These are phyloP conservation scores for Trametes pubescens DNA, from an alignment of 1,284 basidiomycete species.

Conservation along the genomic window DNA sequence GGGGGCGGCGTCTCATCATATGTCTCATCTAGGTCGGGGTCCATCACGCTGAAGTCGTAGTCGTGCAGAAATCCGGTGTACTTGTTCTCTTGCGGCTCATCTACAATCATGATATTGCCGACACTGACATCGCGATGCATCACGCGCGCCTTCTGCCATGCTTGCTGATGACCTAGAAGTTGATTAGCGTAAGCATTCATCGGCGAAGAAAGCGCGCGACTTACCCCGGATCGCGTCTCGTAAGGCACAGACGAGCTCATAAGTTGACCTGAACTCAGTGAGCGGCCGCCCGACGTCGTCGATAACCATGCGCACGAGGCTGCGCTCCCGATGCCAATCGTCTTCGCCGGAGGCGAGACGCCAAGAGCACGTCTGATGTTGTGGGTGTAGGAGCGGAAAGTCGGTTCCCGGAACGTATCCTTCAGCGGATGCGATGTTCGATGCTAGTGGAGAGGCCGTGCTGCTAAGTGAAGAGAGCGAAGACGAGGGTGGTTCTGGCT, in stretches of 20 bases:
- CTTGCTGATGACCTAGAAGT: conserved; percentile 15
- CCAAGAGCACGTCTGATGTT: conserved; percentile 22
- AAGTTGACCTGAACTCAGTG: conserved; percentile 15
- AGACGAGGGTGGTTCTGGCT: no score
- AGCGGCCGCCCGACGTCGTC: conserved; percentile 21
- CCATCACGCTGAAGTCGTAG: conserved; percentile 19
- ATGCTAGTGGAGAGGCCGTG: no score
- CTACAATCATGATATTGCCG: conserved; percentile 23
- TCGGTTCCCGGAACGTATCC: neutral
- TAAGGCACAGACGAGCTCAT: conserved; percentile 18
- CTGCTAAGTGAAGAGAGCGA: no score
- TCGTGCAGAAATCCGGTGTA: conserved; percentile 25
- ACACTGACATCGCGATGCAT: conserved; percentile 29
- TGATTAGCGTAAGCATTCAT: neutral
- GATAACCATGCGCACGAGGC: conserved; percentile 27
- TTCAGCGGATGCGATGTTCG: no score
- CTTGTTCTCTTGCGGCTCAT: neutral
- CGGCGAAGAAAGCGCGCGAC: neutral
- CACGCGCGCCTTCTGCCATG: conserved; percentile 7
- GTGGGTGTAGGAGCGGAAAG: neutral
- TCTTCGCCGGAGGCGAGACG: neutral
- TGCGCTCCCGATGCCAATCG: conserved; percentile 13
- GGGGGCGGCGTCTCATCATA: neutral
- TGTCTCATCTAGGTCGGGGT: neutral
- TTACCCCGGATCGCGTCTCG: conserved; percentile 26